Evolutionary conservation across 2,329 filamentous ascomycete genomes (phyloP).

Genomic region (Cadophora sp.): DNA sequence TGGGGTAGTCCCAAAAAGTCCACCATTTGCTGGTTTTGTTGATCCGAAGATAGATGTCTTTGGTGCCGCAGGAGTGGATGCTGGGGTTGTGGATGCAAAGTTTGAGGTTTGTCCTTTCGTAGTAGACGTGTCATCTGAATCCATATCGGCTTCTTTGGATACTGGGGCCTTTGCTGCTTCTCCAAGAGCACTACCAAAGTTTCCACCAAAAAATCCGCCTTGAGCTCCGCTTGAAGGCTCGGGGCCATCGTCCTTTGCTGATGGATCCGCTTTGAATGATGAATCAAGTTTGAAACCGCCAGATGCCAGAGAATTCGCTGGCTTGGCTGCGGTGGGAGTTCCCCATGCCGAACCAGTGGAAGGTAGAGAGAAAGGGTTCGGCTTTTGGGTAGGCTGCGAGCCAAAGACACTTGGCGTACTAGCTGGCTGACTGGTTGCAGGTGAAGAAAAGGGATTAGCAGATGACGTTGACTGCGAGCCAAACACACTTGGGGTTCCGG

Average conservation of each 20-base stretch:
- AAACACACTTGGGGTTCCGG: constrained; percentile 45
- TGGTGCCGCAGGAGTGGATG: constrained; percentile 38
- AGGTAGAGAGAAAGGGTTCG: constrained; percentile 14
- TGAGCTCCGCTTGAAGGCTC: constrained; percentile 53
- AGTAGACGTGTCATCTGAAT: constrained; percentile 37
- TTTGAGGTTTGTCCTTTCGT: constrained; percentile 25
- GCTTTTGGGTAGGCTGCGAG: constrained; percentile 16
- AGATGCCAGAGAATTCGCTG: constrained; percentile 29
- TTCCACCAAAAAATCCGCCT: constrained; percentile 65
- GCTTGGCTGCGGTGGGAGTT: constrained; percentile 48
- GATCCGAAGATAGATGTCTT: constrained; percentile 35
- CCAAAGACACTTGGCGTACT: constrained; percentile 22
- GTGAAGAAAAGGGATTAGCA: constrained; percentile 37
- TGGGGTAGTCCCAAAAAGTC: constrained; percentile 34
- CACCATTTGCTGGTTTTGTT: constrained; percentile 24
- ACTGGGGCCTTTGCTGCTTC: constrained; percentile 50
- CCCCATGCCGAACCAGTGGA: neutral
- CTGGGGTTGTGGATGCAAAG: constrained; percentile 34
- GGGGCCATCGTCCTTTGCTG: constrained; percentile 64
- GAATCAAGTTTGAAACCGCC: constrained; percentile 42
- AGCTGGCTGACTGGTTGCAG: constrained; percentile 39
- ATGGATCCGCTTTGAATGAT: constrained; percentile 52
- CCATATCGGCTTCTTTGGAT: constrained; percentile 61
- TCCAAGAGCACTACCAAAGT: constrained; percentile 65
- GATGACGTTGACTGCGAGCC: constrained; percentile 40